A percentile compares a stretch with the other conserved stretches of the same genome.
phyloP scores from a whole-genome alignment of 2,329 filamentous ascomycete genomes.

The Colletotrichum sp. region DNA sequence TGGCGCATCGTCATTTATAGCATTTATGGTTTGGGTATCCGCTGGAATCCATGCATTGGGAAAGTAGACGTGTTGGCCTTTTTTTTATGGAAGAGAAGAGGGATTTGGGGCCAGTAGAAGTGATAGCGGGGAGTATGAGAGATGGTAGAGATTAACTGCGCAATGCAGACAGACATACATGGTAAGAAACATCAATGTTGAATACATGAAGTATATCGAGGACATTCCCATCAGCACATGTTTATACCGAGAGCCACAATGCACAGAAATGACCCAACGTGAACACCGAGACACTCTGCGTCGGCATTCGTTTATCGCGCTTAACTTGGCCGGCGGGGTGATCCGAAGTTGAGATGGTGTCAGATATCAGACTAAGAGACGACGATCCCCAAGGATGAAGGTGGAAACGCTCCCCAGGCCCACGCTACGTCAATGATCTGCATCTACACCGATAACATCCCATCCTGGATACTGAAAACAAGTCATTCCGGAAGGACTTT shows the following conservation, averaged over 20 bases:
- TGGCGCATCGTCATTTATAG: background rate
- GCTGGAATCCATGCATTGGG: background rate
- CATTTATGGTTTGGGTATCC: background rate
- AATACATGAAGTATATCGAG: background rate
- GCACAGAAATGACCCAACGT: too few species aligned
- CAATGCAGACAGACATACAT: background rate
- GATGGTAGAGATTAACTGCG: background rate
- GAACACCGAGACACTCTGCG: rapidly evolving
- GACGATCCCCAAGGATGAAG: background rate
- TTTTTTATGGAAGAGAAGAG: background rate
- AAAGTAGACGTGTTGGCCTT: background rate
- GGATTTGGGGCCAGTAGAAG: background rate
- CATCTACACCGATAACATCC: background rate
- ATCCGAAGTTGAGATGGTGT: background rate
- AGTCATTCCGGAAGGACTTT: too few species aligned
- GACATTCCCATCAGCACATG: background rate
- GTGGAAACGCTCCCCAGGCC: background rate
- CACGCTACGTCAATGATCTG: background rate
- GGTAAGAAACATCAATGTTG: background rate
- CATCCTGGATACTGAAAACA: too few species aligned
- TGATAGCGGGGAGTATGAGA: too few species aligned
- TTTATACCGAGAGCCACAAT: background rate
- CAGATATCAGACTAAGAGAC: background rate
- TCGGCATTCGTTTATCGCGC: background rate
- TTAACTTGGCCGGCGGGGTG: background rate